Conservation (phyloP, 2,329 filamentous ascomycete genomes). For the Xylaria sp. region DNA sequence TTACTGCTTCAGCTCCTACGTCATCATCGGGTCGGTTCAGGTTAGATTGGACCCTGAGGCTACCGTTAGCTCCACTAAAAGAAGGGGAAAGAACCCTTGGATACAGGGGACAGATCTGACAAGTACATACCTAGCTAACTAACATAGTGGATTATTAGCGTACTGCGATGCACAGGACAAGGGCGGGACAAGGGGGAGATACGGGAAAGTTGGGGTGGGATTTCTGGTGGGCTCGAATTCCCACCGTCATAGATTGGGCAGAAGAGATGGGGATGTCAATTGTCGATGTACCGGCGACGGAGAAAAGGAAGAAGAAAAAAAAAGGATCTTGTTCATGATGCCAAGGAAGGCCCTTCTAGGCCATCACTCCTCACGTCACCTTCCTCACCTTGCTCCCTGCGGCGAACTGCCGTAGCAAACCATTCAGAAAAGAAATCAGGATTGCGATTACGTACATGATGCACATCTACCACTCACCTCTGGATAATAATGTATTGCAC, state of each 20-base stretch:
- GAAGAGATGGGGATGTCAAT: conserved; percentile 8
- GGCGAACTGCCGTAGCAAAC: not conserved
- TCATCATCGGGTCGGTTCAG: conserved; percentile 19
- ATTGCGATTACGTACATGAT: too few relatives aligned
- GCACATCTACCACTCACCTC: too few relatives aligned
- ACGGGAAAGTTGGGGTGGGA: not conserved
- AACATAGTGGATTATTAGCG: too few relatives aligned
- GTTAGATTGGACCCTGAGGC: conserved; percentile 28
- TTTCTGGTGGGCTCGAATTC: conserved; percentile 12
- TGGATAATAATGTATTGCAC: too few relatives aligned
- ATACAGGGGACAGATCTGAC: conserved; percentile 10
- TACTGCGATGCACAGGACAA: not conserved
- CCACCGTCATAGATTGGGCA: conserved; percentile 18
- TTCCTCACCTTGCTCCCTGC: not conserved
- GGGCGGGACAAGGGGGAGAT: not conserved
- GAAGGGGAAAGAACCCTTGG: conserved; percentile 23
- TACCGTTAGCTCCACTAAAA: conserved; percentile 18
- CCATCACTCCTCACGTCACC: not conserved
- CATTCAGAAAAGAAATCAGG: not conserved
- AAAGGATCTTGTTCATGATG: not conserved
- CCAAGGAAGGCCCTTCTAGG: not conserved
- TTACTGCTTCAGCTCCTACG: conserved; percentile 20
- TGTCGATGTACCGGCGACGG: conserved; percentile 17
- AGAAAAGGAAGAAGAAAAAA: not conserved
- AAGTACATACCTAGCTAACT: not conserved